Base-by-base conservation (phyloP, 2,329 filamentous ascomycete genomes). In the Pestalotiopsis sp. region DNA sequence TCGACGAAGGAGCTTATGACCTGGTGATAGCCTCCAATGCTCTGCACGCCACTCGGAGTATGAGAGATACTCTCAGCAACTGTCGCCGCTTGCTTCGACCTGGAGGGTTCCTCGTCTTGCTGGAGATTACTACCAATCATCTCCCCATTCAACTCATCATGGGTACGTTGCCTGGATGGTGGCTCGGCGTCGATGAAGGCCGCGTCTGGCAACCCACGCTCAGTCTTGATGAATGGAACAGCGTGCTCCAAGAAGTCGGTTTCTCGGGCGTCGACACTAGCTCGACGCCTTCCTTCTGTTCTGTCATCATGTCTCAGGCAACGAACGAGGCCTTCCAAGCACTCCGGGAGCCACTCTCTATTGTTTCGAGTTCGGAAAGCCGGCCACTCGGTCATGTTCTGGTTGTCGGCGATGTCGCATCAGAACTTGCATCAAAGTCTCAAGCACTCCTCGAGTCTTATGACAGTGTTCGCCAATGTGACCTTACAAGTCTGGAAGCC, bases 81-180 rank as follows among this genome's bases (percentile, higher is more conserved):
- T n/a, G 25, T 6, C 27, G 58, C 11, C 25, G 17, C 11, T 11
- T 60, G 25, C 27, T 60, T 6, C 25, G 27, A n/a, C 58, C 58
- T 17, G 25, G 25, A 5, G 58, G 58, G 2, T 11, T 27, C 20
- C 27, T 60, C 14, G 23, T 57, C n/a, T 12, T 57, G n/a, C 52
- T 57, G 4, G 52, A 57, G 23, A 4, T 66, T 69, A 0, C 41
- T 72, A 2, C 67, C 71, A 31, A 71, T 72, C 12, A 39, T 58
- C 20, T 78, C 4, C 69, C 80, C 2, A 72, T 77, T n/a, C 65
- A 69, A 17, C 62, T 65, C 5, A 13, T 45, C 11, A 20, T 20
- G 11, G 36, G 62, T 11, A 62, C 59, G n/a, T 25, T 62, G 25
- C 36, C 59, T 11, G 59, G 59, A 14, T 62, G 36, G 23, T 62